Percentiles rank a stretch among this genome's conserved stretches.
Evolutionary conservation across 1,139 yeast species (phyloP).

Genomic region (Kazachstania sp.): DNA sequence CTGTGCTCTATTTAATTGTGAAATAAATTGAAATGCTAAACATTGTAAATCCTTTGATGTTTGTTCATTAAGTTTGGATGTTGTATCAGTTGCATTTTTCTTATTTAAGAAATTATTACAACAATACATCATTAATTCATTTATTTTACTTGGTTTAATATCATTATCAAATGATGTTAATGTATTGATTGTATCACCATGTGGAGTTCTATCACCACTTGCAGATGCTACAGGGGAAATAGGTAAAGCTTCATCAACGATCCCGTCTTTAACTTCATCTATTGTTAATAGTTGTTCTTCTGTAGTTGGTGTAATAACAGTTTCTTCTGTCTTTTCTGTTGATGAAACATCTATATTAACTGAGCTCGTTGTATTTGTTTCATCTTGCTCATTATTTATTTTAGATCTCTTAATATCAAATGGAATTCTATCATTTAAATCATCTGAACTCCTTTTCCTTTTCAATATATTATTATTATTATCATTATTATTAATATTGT

Average conservation of each 20-base stretch:
- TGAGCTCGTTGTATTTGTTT: background rate
- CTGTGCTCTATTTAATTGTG: constrained; percentile 56
- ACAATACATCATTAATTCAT: background rate
- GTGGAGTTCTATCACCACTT: constrained; percentile 7
- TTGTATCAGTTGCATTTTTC: background rate
- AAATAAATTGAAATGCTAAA: constrained; percentile 55
- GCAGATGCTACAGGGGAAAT: constrained; percentile 27
- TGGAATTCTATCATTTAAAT: background rate
- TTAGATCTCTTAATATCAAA: background rate
- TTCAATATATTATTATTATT: background rate
- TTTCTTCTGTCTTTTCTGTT: background rate
- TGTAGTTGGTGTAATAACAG: background rate
- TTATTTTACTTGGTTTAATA: background rate
- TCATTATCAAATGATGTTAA: background rate
- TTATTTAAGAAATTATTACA: background rate
- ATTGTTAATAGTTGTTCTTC: background rate
- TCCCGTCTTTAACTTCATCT: background rate
- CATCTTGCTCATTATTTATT: background rate
- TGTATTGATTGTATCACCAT: background rate
- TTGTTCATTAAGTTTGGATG: background rate
- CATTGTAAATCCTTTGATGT: constrained; percentile 11
- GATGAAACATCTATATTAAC: background rate
- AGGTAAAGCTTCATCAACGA: constrained; percentile 23
- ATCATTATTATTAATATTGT: background rate
- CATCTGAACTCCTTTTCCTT: background rate